Percentiles rank a stretch among this genome's conserved stretches.
Conservation (phyloP, 306 rosid genomes). For the Alnus rubra region DNA sequence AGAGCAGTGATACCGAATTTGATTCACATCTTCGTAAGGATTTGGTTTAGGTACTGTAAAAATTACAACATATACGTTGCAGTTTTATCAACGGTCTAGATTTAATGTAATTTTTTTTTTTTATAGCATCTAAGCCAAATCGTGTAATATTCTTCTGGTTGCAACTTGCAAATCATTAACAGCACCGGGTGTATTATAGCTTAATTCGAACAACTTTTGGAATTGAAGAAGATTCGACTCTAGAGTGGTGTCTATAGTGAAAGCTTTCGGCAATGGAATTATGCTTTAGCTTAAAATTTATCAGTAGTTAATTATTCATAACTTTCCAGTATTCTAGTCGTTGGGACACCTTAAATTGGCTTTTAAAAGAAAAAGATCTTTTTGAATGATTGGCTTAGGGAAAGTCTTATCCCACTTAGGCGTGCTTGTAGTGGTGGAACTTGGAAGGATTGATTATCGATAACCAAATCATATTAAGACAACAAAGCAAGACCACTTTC, state of each 20-base stretch:
- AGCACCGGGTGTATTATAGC: not conserved
- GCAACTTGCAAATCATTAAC: not conserved
- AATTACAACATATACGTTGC: too few species aligned
- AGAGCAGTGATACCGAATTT: too few species aligned
- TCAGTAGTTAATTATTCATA: not conserved
- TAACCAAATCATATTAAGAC: slow-evolving; percentile 14
- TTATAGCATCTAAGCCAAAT: too few species aligned
- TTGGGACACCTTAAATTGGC: not conserved
- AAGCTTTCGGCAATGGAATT: slow-evolving; percentile 15
- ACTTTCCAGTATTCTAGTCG: slow-evolving; percentile 4
- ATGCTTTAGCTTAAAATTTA: not conserved
- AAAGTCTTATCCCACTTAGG: slow-evolving; percentile 23
- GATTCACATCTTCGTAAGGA: too few species aligned
- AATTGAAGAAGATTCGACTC: not conserved
- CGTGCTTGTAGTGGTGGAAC: slow-evolving; percentile 15
- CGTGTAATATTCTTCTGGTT: too few species aligned
- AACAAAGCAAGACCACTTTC: slow-evolving; percentile 25
- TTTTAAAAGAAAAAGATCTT: not conserved
- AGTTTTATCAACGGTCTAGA: too few species aligned
- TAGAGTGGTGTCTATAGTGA: slow-evolving; percentile 7
- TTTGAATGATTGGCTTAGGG: slow-evolving; percentile 14
- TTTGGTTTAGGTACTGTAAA: too few species aligned
- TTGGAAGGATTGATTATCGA: slow-evolving; percentile 9
- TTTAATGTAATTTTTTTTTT: too few species aligned
- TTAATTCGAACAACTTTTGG: not conserved